Evolutionary conservation across 2,329 filamentous ascomycete species (phyloP).

Genomic region (Verticillium alfalfae): DNA sequence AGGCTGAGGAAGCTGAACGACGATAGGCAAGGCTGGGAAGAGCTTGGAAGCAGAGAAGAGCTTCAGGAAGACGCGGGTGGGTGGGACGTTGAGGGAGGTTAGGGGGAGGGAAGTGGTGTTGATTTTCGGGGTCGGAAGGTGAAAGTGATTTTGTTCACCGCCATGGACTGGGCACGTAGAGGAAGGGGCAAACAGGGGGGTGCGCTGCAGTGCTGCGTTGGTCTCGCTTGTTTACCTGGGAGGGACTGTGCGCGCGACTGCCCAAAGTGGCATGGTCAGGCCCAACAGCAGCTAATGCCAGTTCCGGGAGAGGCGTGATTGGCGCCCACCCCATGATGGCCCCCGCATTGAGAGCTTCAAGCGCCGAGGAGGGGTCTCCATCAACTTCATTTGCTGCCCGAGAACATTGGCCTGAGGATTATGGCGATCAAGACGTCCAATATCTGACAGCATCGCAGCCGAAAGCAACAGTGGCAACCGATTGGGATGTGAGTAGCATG

Average conservation of each 20-base stretch:
- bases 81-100: slow-evolving; percentile 16
- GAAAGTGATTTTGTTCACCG: slow-evolving; percentile 24
- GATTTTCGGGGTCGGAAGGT: slow-evolving; percentile 26
- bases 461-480: not conserved
- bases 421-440: not conserved
- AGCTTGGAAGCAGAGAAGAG: slow-evolving; percentile 4
- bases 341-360: not conserved
- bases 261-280: not conserved
- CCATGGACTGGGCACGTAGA: slow-evolving; percentile 15
- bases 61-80: slow-evolving; percentile 12
- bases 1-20: slow-evolving; percentile 21
- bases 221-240: slow-evolving; percentile 27
- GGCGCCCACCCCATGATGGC: not conserved
- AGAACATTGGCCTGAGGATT: not conserved
- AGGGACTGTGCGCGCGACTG: slow-evolving; percentile 18
- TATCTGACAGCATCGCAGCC: not conserved
- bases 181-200: slow-evolving; percentile 14
- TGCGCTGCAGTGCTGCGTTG: slow-evolving; percentile 4
- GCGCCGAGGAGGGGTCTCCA: not conserved
- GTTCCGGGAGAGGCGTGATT: not conserved
- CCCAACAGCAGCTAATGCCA: not conserved
- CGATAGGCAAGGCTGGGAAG: not conserved
- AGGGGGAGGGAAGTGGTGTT: slow-evolving; percentile 22
- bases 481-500: too few species aligned
- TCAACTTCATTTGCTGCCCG: not conserved